Base-by-base conservation (phyloP, 106 monocot genomes). In the Dendrobium officinale region DNA sequence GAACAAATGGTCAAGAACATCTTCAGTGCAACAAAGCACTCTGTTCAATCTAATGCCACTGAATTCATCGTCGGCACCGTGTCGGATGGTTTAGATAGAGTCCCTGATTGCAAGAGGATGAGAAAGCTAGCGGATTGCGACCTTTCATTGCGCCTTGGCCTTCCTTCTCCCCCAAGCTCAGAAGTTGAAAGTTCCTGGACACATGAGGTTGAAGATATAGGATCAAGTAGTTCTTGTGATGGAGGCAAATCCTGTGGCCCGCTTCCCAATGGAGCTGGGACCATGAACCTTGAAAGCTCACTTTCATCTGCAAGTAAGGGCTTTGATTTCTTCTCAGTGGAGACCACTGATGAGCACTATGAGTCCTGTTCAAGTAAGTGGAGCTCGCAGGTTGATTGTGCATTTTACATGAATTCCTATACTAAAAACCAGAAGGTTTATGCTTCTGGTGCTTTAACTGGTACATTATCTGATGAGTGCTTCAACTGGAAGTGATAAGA, bases 141-240 rank as follows among this genome's bases (percentile, higher is more conserved):
- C 77, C 67, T 95, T 42, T 89, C 95, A 1, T 73, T 95, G 56
- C 84, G 82, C 20, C 72, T 95, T 68, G 87, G 95, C 31, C 81
- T 85, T 68, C 80, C 87, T 41, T 84, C 85, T n/a, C 41, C 75
- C 27, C 58, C 79, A 4, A 73, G 44, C 54, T 80, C 80, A 10
- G 76, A 66, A 56, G 76, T 45, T 5, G 86, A 86, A 54, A 79
- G 73, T 66, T 73, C 37, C 64, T 86, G 85, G 82, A 47, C 77
- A 26, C 76, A 27, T 64, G 85, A 83, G 55, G 75, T 82, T 83
- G 92, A 88, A 16, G 88, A 90, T 72, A 75, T 80, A 24, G 83
- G 84, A 8, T 94, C 91, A 6, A 92, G 82, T 48, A 90, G 79
- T 79, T 89, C 84, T 17, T 86, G 77, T 78, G 89, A 83, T 58